Percentiles rank a stretch among this genome's conserved stretches.
Evolutionary conservation across 2,329 filamentous ascomycete species (phyloP).

Genomic region (Sporothrix pallida): DNA sequence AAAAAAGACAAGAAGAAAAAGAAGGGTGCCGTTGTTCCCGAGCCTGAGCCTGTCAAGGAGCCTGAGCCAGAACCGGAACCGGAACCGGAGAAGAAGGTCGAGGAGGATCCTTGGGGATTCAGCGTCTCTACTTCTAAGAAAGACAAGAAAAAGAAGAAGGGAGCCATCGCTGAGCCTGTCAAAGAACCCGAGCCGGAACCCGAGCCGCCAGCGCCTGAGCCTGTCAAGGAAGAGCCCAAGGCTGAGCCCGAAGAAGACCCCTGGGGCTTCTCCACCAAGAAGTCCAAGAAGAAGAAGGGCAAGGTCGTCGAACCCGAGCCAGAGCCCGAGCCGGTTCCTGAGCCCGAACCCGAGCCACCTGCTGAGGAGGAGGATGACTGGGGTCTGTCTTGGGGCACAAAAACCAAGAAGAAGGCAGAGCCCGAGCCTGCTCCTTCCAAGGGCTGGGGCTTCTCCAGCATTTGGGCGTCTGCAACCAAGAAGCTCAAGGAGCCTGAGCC

Average conservation of each 20-base stretch:
- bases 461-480: conserved; percentile 24
- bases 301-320: conserved; percentile 27
- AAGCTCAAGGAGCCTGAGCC: conserved; percentile 33
- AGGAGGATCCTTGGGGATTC: conserved; percentile 40
- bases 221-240: conserved; percentile 23
- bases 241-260: conserved; percentile 31
- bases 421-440: conserved; percentile 28
- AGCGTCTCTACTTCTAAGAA: conserved; percentile 39
- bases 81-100: conserved; percentile 30
- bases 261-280: conserved; percentile 43
- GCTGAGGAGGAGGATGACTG: conserved; percentile 34
- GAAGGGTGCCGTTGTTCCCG: conserved; percentile 28
- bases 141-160: conserved; percentile 43
- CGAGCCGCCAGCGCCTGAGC: conserved; percentile 23
- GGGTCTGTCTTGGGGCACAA: conserved; percentile 30
- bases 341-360: conserved; percentile 7
- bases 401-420: conserved; percentile 40
- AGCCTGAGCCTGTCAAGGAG: conserved; percentile 39
- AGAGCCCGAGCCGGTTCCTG: conserved; percentile 33
- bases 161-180: conserved; percentile 27
- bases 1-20: conserved; percentile 42
- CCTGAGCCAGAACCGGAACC: conserved; percentile 35
- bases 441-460: conserved; percentile 23
- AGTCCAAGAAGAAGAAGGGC: conserved; percentile 47
- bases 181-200: conserved; percentile 11